These are phyloP conservation scores for Dendrobium catenatum DNA, from an alignment of 106 monocot genomes.

Conservation along the genomic window DNA sequence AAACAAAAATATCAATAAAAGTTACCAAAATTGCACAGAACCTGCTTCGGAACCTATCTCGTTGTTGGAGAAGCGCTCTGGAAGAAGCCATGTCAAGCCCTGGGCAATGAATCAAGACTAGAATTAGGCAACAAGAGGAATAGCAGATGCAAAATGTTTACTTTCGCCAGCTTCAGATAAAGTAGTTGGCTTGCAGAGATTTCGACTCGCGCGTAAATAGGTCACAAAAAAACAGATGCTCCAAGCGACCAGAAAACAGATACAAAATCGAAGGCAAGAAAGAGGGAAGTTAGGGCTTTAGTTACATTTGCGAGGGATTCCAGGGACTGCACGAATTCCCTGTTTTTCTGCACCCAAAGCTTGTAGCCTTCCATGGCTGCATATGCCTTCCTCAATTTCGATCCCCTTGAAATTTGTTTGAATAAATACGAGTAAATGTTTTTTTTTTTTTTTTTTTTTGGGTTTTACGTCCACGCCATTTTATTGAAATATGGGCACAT, in stretches of 20 bases:
- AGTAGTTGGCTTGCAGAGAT: not conserved
- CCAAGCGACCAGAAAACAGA: not conserved
- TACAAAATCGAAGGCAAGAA: not conserved
- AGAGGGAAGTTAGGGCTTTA: not conserved
- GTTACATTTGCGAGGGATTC: conserved; percentile 87
- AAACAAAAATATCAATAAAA: not conserved
- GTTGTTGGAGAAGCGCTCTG: conserved; percentile 90
- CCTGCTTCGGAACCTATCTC: conserved; percentile 97
- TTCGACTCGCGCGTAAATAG: not conserved
- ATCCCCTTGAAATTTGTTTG: too few relatives aligned
- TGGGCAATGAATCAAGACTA: conserved; percentile 6
- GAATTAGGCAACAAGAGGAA: not conserved
- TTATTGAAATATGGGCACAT: too few relatives aligned
- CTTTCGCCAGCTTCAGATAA: not conserved
- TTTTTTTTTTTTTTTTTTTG: too few relatives aligned
- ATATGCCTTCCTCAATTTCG: not conserved
- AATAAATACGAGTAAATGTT: too few relatives aligned
- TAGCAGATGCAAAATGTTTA: not conserved
- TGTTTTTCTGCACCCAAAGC: conserved; percentile 65
- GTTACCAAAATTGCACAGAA: conserved; percentile 46
- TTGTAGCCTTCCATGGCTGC: conserved; percentile 78
- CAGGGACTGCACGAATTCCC: conserved; percentile 78
- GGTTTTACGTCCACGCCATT: too few relatives aligned
- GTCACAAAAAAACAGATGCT: not conserved
- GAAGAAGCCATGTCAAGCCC: conserved; percentile 90